Percentiles rank a stretch among this genome's conserved stretches.
Conservation (phyloP, 2,329 filamentous ascomycete species). For the Lanzia echinophila region DNA sequence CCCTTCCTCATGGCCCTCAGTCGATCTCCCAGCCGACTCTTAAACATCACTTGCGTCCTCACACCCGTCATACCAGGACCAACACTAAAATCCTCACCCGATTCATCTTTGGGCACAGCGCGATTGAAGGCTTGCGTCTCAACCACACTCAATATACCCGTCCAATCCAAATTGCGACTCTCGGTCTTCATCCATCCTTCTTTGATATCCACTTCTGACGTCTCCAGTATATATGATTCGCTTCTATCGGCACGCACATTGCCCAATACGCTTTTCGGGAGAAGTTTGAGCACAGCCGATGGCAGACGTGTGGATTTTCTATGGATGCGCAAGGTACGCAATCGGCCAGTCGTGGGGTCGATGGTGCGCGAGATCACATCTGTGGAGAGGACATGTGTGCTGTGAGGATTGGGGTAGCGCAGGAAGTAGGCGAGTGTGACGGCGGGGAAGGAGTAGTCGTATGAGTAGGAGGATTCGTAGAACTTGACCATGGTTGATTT, state of each 20-base stretch:
- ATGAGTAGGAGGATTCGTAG: conserved; percentile 56
- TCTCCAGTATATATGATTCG: conserved; percentile 75
- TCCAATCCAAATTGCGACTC: conserved; percentile 75
- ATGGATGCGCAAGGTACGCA: conserved; percentile 74
- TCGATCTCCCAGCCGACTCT: conserved; percentile 64
- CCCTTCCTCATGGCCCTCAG: conserved; percentile 32
- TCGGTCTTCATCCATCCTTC: conserved; percentile 81
- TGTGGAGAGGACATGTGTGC: conserved; percentile 73
- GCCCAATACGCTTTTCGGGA: conserved; percentile 54
- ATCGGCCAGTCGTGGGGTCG: conserved; percentile 65
- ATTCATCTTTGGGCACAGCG: conserved; percentile 18
- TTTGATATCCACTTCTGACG: conserved; percentile 68
- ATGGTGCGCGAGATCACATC: conserved; percentile 72
- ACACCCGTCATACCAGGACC: conserved; percentile 51
- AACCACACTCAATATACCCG: conserved; percentile 70
- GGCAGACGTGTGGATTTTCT: conserved; percentile 77
- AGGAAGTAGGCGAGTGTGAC: conserved; percentile 87
- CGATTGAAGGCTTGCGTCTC: conserved; percentile 64
- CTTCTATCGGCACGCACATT: conserved; percentile 52
- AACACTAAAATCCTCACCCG: conserved; percentile 21
- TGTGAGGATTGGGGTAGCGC: conserved; percentile 81
- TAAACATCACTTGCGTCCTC: conserved; percentile 66
- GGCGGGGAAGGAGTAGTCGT: conserved; percentile 76
- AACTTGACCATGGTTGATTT: conserved; percentile 31
- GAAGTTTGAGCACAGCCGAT: conserved; percentile 64